phyloP scores from a whole-genome alignment of 2,329 filamentous ascomycete species.

The Aschersonia sp. region DNA sequence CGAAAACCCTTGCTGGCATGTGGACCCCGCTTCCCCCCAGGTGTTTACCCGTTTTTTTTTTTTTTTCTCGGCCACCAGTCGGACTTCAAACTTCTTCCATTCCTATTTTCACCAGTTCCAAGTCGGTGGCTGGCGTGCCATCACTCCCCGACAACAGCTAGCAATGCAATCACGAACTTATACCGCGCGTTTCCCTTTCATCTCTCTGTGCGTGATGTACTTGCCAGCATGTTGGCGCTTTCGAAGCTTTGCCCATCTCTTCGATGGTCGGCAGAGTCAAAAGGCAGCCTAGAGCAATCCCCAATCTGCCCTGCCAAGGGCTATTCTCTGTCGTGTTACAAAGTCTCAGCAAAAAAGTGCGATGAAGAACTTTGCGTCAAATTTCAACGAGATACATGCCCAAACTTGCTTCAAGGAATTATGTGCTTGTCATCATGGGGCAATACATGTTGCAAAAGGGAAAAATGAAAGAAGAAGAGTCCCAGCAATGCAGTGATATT shows the following conservation, averaged over 20 bases:
- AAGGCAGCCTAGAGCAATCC: slow-evolving; percentile 67
- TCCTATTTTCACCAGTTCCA: no score
- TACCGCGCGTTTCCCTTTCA: not conserved
- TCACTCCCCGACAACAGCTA: not conserved
- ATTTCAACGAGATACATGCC: slow-evolving; percentile 60
- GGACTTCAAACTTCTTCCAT: no score
- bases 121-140: no score
- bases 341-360: slow-evolving; percentile 50
- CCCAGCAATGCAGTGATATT: no score
- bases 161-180: not conserved
- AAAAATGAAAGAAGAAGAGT: no score
- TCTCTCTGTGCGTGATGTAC: no score
- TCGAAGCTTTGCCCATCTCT: slow-evolving; percentile 74
- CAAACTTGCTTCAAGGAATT: not conserved
- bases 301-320: slow-evolving; percentile 70
- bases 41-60: no score
- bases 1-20: no score
- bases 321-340: slow-evolving; percentile 91
- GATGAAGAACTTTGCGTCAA: slow-evolving; percentile 79
- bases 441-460: no score
- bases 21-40: no score
- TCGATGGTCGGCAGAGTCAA: slow-evolving; percentile 73
- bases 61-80: no score
- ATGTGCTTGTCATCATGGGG: not conserved
- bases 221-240: slow-evolving; percentile 44